Percentiles rank a stretch among this genome's conserved stretches.
phyloP scores from a whole-genome alignment of 305 asterid species.

The Euphrasia arctica region DNA sequence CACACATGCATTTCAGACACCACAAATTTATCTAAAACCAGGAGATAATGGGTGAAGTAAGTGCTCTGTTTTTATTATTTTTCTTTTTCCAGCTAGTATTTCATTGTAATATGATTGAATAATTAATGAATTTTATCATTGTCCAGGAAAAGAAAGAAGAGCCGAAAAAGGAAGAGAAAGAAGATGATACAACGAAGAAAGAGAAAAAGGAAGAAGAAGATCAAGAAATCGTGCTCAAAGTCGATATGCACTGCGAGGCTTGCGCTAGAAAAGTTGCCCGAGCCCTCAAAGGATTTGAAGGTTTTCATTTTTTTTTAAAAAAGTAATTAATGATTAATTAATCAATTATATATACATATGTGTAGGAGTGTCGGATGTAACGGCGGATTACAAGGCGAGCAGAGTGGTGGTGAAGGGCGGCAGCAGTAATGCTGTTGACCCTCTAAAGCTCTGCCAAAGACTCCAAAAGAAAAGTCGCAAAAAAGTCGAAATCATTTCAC shows the following conservation, averaged over 20 bases:
- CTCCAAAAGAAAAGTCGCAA: constrained; percentile 49
- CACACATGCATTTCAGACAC: neutral
- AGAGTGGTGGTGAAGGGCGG: constrained; percentile 63
- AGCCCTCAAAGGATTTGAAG: constrained; percentile 77
- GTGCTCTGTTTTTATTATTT: no score
- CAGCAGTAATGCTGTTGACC: constrained; percentile 32
- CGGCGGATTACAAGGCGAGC: constrained; percentile 53
- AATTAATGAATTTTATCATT: neutral
- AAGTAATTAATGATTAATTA: no score
- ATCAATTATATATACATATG: neutral
- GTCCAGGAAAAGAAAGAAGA: constrained; percentile 51
- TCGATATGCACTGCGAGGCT: constrained; percentile 94
- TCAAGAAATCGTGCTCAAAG: constrained; percentile 69
- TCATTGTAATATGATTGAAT: neutral
- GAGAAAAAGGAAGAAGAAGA: constrained; percentile 33
- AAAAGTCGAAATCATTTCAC: constrained; percentile 53
- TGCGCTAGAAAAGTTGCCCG: constrained; percentile 85
- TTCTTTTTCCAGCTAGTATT: no score
- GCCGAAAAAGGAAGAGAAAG: constrained; percentile 23
- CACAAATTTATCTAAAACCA: neutral
- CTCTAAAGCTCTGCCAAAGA: constrained; percentile 52
- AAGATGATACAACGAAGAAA: constrained; percentile 15
- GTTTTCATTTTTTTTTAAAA: constrained; percentile 22
- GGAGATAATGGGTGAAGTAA: no score
- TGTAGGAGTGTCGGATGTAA: constrained; percentile 61